Conservation (phyloP, 306 rosid species). For the Cucumis melo region DNA sequence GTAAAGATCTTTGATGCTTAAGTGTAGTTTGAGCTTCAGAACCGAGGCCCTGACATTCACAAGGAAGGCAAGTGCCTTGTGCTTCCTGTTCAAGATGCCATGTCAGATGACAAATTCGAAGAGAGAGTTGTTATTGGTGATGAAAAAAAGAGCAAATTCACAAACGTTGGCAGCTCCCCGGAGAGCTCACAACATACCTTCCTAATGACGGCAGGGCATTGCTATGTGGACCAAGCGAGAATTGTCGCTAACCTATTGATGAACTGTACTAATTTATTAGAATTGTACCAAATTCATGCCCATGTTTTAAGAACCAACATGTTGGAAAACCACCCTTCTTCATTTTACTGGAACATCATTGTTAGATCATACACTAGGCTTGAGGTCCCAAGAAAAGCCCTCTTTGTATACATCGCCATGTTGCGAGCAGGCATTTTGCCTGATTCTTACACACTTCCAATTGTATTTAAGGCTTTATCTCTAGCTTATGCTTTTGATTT, state of each 20-base stretch:
- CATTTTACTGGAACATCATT: slow-evolving; percentile 58
- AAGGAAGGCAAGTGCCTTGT: slow-evolving; percentile 83
- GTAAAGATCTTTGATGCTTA: neutral
- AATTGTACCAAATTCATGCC: slow-evolving; percentile 30
- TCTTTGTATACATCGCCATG: slow-evolving; percentile 30
- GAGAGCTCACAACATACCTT: slow-evolving; percentile 80
- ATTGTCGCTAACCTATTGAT: slow-evolving; percentile 39
- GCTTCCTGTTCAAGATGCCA: slow-evolving; percentile 68
- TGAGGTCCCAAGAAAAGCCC: slow-evolving; percentile 34
- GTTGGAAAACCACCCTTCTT: slow-evolving; percentile 27
- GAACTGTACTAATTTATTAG: slow-evolving; percentile 25
- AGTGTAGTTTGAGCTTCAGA: slow-evolving; percentile 54
- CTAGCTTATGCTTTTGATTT: slow-evolving; percentile 20
- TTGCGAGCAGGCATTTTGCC: slow-evolving; percentile 37
- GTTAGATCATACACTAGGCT: slow-evolving; percentile 43
- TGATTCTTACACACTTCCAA: slow-evolving; percentile 54
- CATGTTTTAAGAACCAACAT: slow-evolving; percentile 27
- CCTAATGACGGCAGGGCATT: slow-evolving; percentile 87
- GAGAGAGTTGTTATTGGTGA: slow-evolving; percentile 93
- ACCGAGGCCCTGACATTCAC: slow-evolving; percentile 64
- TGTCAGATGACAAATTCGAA: slow-evolving; percentile 85
- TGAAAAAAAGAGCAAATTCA: slow-evolving; percentile 61
- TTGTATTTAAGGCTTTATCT: slow-evolving; percentile 40
- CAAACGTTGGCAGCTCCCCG: slow-evolving; percentile 79
- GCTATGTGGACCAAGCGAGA: slow-evolving; percentile 26